Evolutionary conservation across 73 alveolate genomes (phyloP).

Genomic region (Symbiodinium pilosum): DNA sequence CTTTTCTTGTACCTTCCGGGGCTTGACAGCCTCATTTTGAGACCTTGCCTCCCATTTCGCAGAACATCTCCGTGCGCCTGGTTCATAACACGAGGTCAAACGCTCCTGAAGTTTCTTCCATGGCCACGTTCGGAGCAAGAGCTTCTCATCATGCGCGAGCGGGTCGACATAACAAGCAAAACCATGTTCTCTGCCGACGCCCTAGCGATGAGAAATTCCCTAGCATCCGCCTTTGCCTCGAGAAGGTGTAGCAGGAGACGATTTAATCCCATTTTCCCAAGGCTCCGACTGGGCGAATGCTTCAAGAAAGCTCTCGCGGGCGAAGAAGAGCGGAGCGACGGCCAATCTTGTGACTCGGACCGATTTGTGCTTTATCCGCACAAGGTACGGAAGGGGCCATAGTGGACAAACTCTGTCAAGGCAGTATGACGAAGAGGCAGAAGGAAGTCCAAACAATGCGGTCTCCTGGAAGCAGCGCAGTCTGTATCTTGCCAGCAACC

Average conservation of each 20-base stretch:
- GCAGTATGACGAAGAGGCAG: neutral
- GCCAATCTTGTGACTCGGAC: neutral
- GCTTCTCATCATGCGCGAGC: slow-evolving; percentile 51
- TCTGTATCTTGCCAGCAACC: neutral
- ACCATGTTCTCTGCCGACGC: neutral
- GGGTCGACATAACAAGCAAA: slow-evolving; percentile 22
- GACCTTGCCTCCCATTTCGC: no score
- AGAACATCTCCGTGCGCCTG: no score
- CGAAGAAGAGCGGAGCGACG: neutral
- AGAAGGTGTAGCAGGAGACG: no score
- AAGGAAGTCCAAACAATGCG: neutral
- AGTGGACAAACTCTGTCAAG: neutral
- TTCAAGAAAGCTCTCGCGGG: neutral
- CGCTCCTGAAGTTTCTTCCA: slow-evolving; percentile 21
- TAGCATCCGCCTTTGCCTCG: no score
- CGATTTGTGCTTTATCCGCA: neutral
- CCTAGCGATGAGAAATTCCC: no score
- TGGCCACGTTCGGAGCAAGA: slow-evolving; percentile 66
- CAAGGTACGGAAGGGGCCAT: no score
- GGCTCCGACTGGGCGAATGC: slow-evolving; percentile 12
- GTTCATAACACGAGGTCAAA: neutral
- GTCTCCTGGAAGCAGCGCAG: neutral
- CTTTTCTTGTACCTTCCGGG: no score
- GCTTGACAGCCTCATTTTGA: neutral
- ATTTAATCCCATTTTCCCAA: neutral